Evolutionary conservation across 192 early-diverging fungal genomes (phyloP).

Genomic region (Geranomyces variabilis): DNA sequence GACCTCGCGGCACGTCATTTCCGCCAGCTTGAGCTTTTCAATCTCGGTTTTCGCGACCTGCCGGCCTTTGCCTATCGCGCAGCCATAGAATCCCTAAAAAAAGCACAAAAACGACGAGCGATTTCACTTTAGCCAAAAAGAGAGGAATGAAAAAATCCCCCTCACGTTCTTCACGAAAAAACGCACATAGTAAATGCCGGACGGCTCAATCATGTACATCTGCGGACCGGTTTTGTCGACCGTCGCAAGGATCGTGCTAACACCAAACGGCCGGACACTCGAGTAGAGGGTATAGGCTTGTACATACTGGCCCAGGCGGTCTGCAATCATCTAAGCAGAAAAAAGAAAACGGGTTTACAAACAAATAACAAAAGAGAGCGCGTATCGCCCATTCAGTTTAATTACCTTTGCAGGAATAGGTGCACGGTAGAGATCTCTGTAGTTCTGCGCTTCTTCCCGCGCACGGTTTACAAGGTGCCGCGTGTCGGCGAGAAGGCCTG

Average conservation of each 20-base stretch:
- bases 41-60: slow-evolving; percentile 98
- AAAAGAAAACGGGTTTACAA: neutral
- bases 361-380: neutral
- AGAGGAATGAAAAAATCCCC: neutral
- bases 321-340: slow-evolving; percentile 73
- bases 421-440: slow-evolving; percentile 80
- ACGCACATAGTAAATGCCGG: slow-evolving; percentile 88
- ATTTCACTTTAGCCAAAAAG: no score
- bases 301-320: slow-evolving; percentile 89
- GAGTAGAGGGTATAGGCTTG: slow-evolving; percentile 98
- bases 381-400: no score
- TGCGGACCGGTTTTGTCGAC: slow-evolving; percentile 82
- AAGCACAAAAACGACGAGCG: neutral
- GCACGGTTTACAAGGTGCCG: slow-evolving; percentile 86
- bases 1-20: slow-evolving; percentile 81
- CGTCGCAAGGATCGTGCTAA: slow-evolving; percentile 79
- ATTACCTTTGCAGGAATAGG: slow-evolving; percentile 86
- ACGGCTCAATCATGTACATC: slow-evolving; percentile 95
- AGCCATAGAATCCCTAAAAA: slow-evolving; percentile 87
- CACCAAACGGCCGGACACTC: slow-evolving; percentile 91
- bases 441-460: slow-evolving; percentile 88
- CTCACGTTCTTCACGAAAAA: neutral
- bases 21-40: slow-evolving; percentile 89
- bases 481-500: slow-evolving; percentile 92
- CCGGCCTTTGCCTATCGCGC: slow-evolving; percentile 94